phyloP scores from a whole-genome alignment of 148 eudicot species.

The Camellia japonica region DNA sequence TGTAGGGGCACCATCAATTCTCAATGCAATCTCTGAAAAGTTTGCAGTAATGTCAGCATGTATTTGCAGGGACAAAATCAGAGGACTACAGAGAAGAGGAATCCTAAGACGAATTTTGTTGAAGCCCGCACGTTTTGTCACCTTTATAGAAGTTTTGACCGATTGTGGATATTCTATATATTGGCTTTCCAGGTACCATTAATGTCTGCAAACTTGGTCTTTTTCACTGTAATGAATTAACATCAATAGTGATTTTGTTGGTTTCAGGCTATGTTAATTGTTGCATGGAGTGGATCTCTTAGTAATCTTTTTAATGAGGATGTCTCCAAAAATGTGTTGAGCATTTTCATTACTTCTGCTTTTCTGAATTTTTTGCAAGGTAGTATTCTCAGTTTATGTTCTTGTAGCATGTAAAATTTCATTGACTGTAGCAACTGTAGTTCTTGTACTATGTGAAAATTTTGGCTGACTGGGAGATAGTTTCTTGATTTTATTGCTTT shows the following conservation, averaged over 20 bases:
- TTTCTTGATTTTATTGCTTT: not conserved
- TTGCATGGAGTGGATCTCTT: conserved; percentile 85
- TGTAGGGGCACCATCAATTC: not conserved
- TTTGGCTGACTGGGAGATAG: not conserved
- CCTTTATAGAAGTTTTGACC: conserved; percentile 87
- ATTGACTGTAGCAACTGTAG: not conserved
- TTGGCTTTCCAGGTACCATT: conserved; percentile 78
- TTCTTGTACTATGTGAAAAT: not conserved
- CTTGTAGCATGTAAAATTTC: not conserved
- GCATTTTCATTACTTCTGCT: conserved; percentile 92
- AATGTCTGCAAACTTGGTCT: not conserved
- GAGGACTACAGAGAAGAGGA: conserved; percentile 54
- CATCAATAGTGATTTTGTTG: conserved; percentile 7
- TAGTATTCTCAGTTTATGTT: conserved; percentile 20
- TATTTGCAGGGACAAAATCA: conserved; percentile 50
- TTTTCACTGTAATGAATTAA: conserved; percentile 11
- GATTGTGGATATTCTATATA: conserved; percentile 88
- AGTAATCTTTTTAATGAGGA: conserved; percentile 55
- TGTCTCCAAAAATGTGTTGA: conserved; percentile 65
- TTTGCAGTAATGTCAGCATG: not conserved
- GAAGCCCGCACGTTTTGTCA: conserved; percentile 94
- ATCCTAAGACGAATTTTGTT: conserved; percentile 90
- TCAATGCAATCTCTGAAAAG: not conserved
- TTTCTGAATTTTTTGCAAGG: conserved; percentile 88
- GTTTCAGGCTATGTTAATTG: conserved; percentile 81